Percentiles rank a stretch among this genome's conserved stretches.
phyloP scores from a whole-genome alignment of 495 filamentous ascomycete genomes.

The Neurospora sp. region DNA sequence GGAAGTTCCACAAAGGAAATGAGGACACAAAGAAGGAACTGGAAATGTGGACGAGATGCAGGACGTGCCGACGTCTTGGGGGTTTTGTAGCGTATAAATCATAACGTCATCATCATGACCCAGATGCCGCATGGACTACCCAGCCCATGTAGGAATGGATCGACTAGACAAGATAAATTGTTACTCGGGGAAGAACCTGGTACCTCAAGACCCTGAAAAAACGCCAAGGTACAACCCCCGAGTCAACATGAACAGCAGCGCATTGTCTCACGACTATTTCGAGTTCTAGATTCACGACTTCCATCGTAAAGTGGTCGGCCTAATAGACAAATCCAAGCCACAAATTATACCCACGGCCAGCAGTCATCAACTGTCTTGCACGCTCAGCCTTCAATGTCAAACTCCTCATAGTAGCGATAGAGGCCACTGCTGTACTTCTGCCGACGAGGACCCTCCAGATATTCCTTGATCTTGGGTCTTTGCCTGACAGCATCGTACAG shows the following conservation, averaged over 20 bases:
- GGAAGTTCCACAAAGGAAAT: background rate
- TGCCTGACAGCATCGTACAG: slow-evolving; percentile 46
- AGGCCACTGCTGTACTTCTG: slow-evolving; percentile 44
- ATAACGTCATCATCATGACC: background rate
- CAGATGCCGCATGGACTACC: background rate
- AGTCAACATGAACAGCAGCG: background rate
- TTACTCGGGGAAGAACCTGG: background rate
- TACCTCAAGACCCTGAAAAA: background rate
- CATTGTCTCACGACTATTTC: background rate
- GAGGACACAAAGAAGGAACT: background rate
- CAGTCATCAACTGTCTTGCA: background rate
- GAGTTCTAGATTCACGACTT: background rate
- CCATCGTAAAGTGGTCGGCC: background rate
- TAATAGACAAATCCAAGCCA: background rate
- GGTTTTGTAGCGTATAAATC: background rate
- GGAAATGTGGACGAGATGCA: background rate
- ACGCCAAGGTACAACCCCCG: background rate
- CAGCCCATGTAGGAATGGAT: background rate
- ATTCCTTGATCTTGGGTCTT: slow-evolving; percentile 44
- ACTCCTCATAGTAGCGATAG: slow-evolving; percentile 52
- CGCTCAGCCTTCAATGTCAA: slow-evolving; percentile 32
- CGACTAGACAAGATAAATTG: no score
- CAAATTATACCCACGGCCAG: background rate
- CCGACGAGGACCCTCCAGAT: slow-evolving; percentile 48
- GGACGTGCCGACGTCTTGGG: background rate